Conservation (phyloP, 2,329 filamentous ascomycete species). For the Ramularia endophylla region DNA sequence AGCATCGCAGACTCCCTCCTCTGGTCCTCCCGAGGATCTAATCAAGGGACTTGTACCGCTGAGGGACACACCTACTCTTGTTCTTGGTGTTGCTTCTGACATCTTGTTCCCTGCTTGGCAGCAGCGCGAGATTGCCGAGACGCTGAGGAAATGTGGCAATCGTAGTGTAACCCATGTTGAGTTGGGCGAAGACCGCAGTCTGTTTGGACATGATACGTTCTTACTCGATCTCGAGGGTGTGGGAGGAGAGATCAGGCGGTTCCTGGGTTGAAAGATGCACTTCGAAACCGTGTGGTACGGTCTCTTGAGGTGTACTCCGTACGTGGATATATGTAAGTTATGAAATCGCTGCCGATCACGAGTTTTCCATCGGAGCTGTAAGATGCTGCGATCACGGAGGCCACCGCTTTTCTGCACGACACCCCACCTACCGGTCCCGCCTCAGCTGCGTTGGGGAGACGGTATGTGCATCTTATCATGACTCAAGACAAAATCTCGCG, state of each 20-base stretch:
- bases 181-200: slow-evolving; percentile 84
- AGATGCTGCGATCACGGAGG: too few relatives aligned
- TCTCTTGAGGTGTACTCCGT: too few relatives aligned
- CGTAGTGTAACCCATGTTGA: slow-evolving; percentile 79
- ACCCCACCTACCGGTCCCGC: too few relatives aligned
- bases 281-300: too few relatives aligned
- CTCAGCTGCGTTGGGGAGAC: too few relatives aligned
- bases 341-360: too few relatives aligned
- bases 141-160: slow-evolving; percentile 72
- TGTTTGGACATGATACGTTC: slow-evolving; percentile 97
- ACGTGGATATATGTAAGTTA: too few relatives aligned
- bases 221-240: slow-evolving; percentile 87
- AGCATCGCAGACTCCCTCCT: slow-evolving; percentile 23
- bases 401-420: too few relatives aligned
- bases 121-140: slow-evolving; percentile 86
- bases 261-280: slow-evolving; percentile 64
- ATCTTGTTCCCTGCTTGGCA: slow-evolving; percentile 98
- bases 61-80: slow-evolving; percentile 71
- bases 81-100: slow-evolving; percentile 92
- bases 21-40: slow-evolving; percentile 68
- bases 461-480: too few relatives aligned
- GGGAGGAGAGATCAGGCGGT: slow-evolving; percentile 73
- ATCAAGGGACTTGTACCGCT: slow-evolving; percentile 67
- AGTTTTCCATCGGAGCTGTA: too few relatives aligned
- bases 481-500: too few relatives aligned